Base-by-base conservation (phyloP, 257 asterid species). In the Capsicum pubescens region DNA sequence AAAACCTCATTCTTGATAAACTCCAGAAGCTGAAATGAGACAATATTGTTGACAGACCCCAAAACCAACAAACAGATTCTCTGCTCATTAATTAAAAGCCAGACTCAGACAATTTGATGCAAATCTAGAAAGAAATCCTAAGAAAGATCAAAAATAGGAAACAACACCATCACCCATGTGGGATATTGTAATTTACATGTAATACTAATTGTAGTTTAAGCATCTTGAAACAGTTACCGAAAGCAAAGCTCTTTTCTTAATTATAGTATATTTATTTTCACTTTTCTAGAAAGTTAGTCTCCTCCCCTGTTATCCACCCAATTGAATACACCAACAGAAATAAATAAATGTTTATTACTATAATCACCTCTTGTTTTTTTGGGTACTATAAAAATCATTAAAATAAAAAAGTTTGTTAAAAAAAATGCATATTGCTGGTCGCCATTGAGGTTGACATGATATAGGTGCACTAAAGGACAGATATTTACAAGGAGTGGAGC, bases 371-470 rank as follows among this genome's bases (percentile, higher is more conserved):
- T 44, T 44, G 12, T 79, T 57, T 9, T 16, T 44, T 66, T 82
- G 12, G 21, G 64, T 64, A 46, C 2, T 61, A 46, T 4, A 26
- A 26, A 60, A 84, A 88, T 84, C 50, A 67, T 12, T 63, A 85
- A 85, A 52, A 50, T 76, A 21, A 17, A 76, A 76, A 84, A 57
- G 26, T 61, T 17, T 50, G 83, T 56, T 84, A 0, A 84, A 81
- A 85, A 88, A 78, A 80, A 83, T 81, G 87, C 82, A 88, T 84
- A 90, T 88, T 84, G 86, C 80, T 87, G 92, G 96, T 89, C 90
- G 91, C 94, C 96, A 92, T 87, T 82, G 95, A 89, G 87, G 91
- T 87, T 84, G 84, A 83, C 93, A 88, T 86, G 88, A 74, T 88
- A 87, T 3, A 46, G 54, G 8, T 77, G 90, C 89, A 84, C 85